Evolutionary conservation across 2,329 filamentous ascomycete species (phyloP), one percentile per base, ranked within the genome.

Genomic region (Fusarium liriodendri): DNA sequence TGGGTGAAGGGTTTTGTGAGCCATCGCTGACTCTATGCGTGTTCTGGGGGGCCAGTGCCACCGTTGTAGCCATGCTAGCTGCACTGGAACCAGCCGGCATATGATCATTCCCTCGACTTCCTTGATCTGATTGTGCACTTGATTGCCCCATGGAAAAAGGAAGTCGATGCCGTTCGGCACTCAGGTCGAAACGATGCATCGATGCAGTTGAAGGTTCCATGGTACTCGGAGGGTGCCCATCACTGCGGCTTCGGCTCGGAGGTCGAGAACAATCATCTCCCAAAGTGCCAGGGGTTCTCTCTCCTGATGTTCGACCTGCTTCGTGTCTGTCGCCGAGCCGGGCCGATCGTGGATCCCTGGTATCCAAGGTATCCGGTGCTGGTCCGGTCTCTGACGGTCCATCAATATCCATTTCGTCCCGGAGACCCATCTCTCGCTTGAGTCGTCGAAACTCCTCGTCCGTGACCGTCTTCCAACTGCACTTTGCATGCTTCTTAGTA

Each of bases 401-500:
- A 32, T 78, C 73, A 14, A 64, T 38, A 42, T 66, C 71, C 40
- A 69, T 66, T 13, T 68, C 69, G 22, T 60, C 67, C 55, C 74
- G 75, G 18, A 71, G 58, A 3, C 78, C 78, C 70, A 80, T 74
- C 25, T 83, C 80, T 22, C 72, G 67, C 42, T 74, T 79, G n/a
- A 83, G 61, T 11, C 69, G 62, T 29, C 78, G 77, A 32, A 85
- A 78, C 69, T 97, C 95, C 4, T 93, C 92, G 35, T 94, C 90
- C 18, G 90, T 91, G n/a, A 97, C 90, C 52, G 93, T 91, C 75
- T 92, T 93, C 95, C 95, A 97, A 16, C 91, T 92, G 81, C 95
- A 97, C 78, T 95, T 95, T 22, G 94, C 94, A 80, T 97, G 95
- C 80, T 97, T 97, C 81, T 94, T 95, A 0, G 95, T 97, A 81